These are phyloP conservation scores for Backusella mclennaniae DNA, from an alignment of 192 early-diverging fungal genomes.

Conservation along the genomic window DNA sequence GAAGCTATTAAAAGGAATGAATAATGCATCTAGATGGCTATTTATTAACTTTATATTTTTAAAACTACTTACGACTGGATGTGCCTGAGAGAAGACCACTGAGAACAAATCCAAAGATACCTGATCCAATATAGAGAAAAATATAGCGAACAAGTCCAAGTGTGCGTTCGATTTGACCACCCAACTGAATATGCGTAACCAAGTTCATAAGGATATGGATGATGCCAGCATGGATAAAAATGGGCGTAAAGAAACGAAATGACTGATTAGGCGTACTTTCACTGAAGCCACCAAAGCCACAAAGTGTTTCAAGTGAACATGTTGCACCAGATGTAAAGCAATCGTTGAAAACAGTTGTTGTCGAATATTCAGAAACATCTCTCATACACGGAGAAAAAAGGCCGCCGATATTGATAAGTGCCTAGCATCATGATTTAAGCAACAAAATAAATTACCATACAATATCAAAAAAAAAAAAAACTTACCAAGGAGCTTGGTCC, in stretches of 20 bases:
- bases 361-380: constrained; percentile 27
- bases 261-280: constrained; percentile 64
- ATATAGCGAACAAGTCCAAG: constrained; percentile 73
- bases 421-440: constrained; percentile 29
- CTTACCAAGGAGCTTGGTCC: constrained; percentile 64
- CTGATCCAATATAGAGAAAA: constrained; percentile 61
- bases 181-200: constrained; percentile 66
- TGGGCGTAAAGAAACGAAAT: constrained; percentile 76
- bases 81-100: constrained; percentile 59
- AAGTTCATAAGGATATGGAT: constrained; percentile 79
- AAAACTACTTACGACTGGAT: not conserved
- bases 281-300: constrained; percentile 59
- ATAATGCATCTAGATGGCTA: constrained; percentile 23
- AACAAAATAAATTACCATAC: not conserved
- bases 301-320: constrained; percentile 59
- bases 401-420: constrained; percentile 70
- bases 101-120: constrained; percentile 80
- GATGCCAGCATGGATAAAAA: constrained; percentile 84
- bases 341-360: constrained; percentile 11
- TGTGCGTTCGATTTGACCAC: constrained; percentile 71
- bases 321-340: constrained; percentile 7
- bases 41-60: constrained; percentile 23
- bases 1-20: constrained; percentile 42
- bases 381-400: constrained; percentile 83
- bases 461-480: not conserved